Conservation (phyloP, 768 basidiomycete genomes). For the Nidularia sp. region DNA sequence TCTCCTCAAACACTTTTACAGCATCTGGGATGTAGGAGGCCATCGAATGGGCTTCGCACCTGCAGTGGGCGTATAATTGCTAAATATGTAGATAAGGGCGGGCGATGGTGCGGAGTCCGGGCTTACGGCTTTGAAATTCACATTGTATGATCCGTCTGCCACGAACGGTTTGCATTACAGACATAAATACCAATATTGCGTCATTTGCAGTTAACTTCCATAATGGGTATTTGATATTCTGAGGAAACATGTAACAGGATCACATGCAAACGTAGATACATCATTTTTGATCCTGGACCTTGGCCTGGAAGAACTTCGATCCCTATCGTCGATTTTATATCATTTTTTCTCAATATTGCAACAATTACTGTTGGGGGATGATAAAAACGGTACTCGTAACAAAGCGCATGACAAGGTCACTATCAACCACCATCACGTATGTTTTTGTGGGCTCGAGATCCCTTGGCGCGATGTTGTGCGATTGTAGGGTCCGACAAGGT, state of each 20-base stretch:
- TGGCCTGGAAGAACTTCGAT: neutral
- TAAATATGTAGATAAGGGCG: too few species aligned
- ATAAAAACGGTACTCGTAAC: neutral
- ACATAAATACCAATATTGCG: too few species aligned
- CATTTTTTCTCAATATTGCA: neutral
- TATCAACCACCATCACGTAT: neutral
- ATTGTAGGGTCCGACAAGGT: neutral
- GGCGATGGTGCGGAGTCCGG: neutral
- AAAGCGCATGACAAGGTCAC: neutral
- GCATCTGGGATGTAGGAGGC: constrained; percentile 50
- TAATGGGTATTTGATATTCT: neutral
- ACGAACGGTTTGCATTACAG: neutral
- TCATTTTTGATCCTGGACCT: neutral
- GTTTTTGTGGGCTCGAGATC: neutral
- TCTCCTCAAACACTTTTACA: constrained; percentile 57
- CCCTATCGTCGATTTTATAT: neutral
- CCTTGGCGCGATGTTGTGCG: constrained; percentile 2
- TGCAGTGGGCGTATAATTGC: constrained; percentile 9
- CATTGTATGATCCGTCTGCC: neutral
- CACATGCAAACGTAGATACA: neutral
- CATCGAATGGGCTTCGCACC: constrained; percentile 50
- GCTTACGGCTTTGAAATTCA: neutral
- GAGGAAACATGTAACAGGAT: neutral
- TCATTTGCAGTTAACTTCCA: too few species aligned
- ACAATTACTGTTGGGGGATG: neutral